Percentiles rank a stretch among this genome's conserved stretches.
phyloP scores from a whole-genome alignment of 75 land plant genomes.

The Pinus tabuliformis region DNA sequence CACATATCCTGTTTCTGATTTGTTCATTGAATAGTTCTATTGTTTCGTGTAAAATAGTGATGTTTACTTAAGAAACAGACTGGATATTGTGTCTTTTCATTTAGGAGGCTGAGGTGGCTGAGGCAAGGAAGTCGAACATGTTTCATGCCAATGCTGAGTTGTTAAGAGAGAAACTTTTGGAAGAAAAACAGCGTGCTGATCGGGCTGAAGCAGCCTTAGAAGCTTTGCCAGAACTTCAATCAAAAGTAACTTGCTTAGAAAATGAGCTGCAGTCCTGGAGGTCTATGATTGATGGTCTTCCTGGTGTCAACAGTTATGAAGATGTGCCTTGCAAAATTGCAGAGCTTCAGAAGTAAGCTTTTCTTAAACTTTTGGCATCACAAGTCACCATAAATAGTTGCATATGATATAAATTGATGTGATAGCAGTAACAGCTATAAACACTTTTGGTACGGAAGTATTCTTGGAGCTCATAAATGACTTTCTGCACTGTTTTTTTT shows the following conservation, averaged over 20 bases:
- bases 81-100: not conserved
- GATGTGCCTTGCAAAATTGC: slow-evolving; percentile 70
- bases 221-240: slow-evolving; percentile 47
- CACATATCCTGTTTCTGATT: not conserved
- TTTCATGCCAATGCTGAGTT: slow-evolving; percentile 60
- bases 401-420: not conserved
- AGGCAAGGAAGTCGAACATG: slow-evolving; percentile 78
- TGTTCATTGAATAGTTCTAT: not conserved
- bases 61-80: too few species aligned
- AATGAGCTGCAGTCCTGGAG: slow-evolving; percentile 69
- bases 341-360: slow-evolving; percentile 65
- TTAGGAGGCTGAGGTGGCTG: slow-evolving; percentile 81
- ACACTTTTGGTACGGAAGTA: slow-evolving; percentile 1
- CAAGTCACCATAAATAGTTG: not conserved
- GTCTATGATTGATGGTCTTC: slow-evolving; percentile 53
- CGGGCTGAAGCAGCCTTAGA: slow-evolving; percentile 72
- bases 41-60: not conserved
- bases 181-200: slow-evolving; percentile 71
- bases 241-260: slow-evolving; percentile 45
- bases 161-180: slow-evolving; percentile 79
- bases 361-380: not conserved
- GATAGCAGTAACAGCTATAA: not conserved
- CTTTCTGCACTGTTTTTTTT: too few species aligned
- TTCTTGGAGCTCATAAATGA: not conserved
- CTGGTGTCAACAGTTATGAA: slow-evolving; percentile 62